phyloP scores from a whole-genome alignment of 345 rosid species.

The Conringia planisiliqua region DNA sequence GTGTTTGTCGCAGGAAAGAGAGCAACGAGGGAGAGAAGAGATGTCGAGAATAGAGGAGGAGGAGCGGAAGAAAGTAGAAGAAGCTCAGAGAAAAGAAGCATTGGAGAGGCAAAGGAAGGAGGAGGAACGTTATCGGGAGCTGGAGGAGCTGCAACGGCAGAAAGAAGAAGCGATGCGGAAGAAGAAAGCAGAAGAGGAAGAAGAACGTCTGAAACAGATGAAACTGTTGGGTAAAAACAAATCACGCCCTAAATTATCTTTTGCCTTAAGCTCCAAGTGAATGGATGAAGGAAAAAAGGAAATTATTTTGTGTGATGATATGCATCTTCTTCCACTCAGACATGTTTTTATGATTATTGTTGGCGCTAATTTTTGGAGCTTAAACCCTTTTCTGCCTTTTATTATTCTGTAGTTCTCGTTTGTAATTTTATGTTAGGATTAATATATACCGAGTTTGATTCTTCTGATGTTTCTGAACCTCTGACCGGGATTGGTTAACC shows the following conservation, averaged over 20 bases:
- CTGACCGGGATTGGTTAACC: not conserved
- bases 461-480: not conserved
- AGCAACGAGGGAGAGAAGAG: conserved; percentile 65
- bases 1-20: conserved; percentile 59
- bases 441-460: conserved; percentile 5
- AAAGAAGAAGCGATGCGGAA: conserved; percentile 81
- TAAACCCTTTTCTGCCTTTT: not conserved
- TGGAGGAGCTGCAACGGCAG: conserved; percentile 76
- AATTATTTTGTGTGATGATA: not conserved
- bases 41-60: conserved; percentile 76
- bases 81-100: conserved; percentile 82
- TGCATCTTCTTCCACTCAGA: not conserved
- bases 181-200: conserved; percentile 91
- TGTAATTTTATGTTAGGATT: conserved; percentile 8
- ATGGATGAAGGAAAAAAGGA: not conserved
- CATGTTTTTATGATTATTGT: conserved; percentile 4
- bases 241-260: conserved; percentile 84
- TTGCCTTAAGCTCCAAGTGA: conserved; percentile 86
- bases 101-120: conserved; percentile 77
- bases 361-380: not conserved
- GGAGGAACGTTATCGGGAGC: conserved; percentile 77
- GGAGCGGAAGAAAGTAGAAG: conserved; percentile 70
- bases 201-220: conserved; percentile 84
- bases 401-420: not conserved
- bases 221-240: conserved; percentile 96